Base-by-base conservation (phyloP, 2,329 filamentous ascomycete species). In the Lachnellula suecica region DNA sequence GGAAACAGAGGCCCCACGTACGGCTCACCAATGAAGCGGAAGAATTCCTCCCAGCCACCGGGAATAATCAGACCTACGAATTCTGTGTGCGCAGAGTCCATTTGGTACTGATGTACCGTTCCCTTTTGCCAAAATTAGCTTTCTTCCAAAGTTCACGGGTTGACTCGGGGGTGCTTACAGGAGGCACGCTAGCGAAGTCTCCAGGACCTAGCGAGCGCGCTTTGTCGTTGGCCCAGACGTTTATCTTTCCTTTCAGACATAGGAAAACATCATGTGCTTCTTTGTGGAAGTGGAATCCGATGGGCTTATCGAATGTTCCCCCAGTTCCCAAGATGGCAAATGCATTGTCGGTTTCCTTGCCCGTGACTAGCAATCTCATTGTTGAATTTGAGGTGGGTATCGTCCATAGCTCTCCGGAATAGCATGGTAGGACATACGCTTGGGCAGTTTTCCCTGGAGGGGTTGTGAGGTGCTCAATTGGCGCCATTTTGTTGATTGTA, bases 11-110 rank as follows among this genome's bases (percentile, higher is more conserved):
- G 59, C 1, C 79, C 79, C 3, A 67, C 56, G 51, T 77, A 82
- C 0, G 75, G 69, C 63, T 83, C 79, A 24, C 73, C 74, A 7
- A 83, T 74, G 61, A 80, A 77, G 45, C 80, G 74, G 69, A 83
- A 84, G 69, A 84, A 83, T 58, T 83, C 79, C 24, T 81, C 70
- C 81, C 80, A 83, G 60, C 80, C 79, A 4, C 79, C 80, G 0
- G 80, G 80, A 0, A 77, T 77, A 24, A 83, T 76, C 3, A 84
- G 65, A 13, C 79, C 79, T 1, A 79, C 66, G 19, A 74, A 74
- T 56, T 83, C 81, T 2, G 78, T 79, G 55, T 82, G 77, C 0
- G 77, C 72, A 1, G 78, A 78, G 1, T 79, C 67, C 23, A 80
- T 69, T 50, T 82, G 75, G 4, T 79, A 79, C 58, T 81, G 80